phyloP scores from a whole-genome alignment of 2,329 filamentous ascomycete genomes.

The Paraconiothyrium sp. region DNA sequence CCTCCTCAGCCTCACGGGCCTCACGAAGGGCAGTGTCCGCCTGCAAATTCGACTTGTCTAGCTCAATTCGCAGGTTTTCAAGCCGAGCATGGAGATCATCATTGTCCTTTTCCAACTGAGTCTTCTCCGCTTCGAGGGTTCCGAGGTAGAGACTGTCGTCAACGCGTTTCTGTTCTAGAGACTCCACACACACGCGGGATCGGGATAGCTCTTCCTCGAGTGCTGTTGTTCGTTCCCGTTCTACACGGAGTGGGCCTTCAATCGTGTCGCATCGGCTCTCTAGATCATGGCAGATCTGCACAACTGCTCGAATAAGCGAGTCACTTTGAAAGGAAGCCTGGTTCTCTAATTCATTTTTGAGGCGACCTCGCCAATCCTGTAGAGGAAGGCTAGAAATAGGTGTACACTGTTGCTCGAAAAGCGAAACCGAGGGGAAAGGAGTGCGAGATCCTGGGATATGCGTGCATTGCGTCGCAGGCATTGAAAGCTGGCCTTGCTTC shows the following conservation, averaged over 20 bases:
- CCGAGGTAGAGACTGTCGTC: slow-evolving; percentile 44
- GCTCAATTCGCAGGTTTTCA: slow-evolving; percentile 47
- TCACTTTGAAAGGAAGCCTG: slow-evolving; percentile 55
- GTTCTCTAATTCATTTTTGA: slow-evolving; percentile 55
- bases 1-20: slow-evolving; percentile 32
- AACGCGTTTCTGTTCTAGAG: slow-evolving; percentile 37
- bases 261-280: slow-evolving; percentile 65
- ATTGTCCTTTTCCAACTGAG: slow-evolving; percentile 50
- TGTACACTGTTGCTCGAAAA: slow-evolving; percentile 53
- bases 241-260: slow-evolving; percentile 63
- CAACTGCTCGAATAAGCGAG: slow-evolving; percentile 59
- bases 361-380: slow-evolving; percentile 60
- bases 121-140: slow-evolving; percentile 52
- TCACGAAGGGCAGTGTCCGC: slow-evolving; percentile 40
- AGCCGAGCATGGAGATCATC: slow-evolving; percentile 46
- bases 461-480: slow-evolving; percentile 24
- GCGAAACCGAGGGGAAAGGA: slow-evolving; percentile 29
- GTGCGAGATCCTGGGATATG: slow-evolving; percentile 19
- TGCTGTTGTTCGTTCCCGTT: slow-evolving; percentile 49
- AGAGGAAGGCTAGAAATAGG: slow-evolving; percentile 42
- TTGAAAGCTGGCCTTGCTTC: slow-evolving; percentile 37
- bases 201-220: slow-evolving; percentile 44
- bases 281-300: slow-evolving; percentile 64
- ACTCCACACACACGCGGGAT: slow-evolving; percentile 48
- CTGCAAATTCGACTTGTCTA: slow-evolving; percentile 48